Evolutionary conservation across 2,329 filamentous ascomycete genomes (phyloP), one percentile per base, ranked within the genome.

Genomic region (Akanthomyces dipterigenus): DNA sequence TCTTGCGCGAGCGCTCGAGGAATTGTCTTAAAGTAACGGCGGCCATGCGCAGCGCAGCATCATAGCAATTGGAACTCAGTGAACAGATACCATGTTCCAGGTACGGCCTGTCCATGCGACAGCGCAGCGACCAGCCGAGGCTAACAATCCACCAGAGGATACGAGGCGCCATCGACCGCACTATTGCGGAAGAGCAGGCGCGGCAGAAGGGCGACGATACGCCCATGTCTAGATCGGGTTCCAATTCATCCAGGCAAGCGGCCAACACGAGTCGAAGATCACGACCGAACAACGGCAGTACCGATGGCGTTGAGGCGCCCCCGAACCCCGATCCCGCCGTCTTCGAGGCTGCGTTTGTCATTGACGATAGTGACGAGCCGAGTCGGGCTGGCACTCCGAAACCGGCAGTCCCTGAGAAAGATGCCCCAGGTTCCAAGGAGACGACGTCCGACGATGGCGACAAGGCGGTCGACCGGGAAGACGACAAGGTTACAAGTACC

Each of bases 141-240:
- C 56, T 60, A n/a, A 60, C 51, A 36, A 34, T 7, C n/a, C 24
- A 16, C 9, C 71, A 95, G 89, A 85, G 90, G 79, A 80, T 96
- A 68, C 90, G 91, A 77, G 90, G 88, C 69, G 89, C 89, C 63
- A 91, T 96, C 73, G 90, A 96, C 73, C 87, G 87, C 69, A 88
- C 88, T 69, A 95, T 97, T 70, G 90, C 91, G 69, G 91, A 96
- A 77, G 93, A 97, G 77, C 91, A 96, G 76, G 89, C 91, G 62
- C 88, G 90, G 62, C 89, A 92, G 71, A 84, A 84, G 70, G 78
- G 79, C 57, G 75, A 81, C 67, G 69, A 73, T 66, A 75, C 75
- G 62, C 68, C 76, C 68, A 69, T 73, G 69, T 73, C 76, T 63
- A 70, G 77, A 74, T 70, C 73, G 24, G 69, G 64, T 40, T 75